Percentiles rank a stretch among this genome's conserved stretches.
Evolutionary conservation across 306 rosid genomes (phyloP).

Genomic region (Inga leiocalycina): DNA sequence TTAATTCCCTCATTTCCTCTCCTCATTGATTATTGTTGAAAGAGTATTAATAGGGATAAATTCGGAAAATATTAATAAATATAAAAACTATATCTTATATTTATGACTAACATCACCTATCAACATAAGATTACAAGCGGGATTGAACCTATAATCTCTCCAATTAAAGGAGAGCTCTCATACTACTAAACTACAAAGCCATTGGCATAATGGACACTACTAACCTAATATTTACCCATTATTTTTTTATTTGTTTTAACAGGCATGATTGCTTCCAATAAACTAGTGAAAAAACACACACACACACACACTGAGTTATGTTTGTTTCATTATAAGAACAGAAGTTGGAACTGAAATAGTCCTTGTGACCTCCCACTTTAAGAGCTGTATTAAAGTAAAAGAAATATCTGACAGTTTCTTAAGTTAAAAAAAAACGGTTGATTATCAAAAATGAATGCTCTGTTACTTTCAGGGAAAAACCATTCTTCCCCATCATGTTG

Average conservation of each 20-base stretch:
- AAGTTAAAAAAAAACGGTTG: not conserved
- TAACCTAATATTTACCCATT: not conserved
- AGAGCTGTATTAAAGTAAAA: slow-evolving; percentile 51
- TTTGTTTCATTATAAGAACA: slow-evolving; percentile 35
- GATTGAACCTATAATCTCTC: not conserved
- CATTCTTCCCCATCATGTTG: slow-evolving; percentile 42
- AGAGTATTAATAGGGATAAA: too few relatives aligned
- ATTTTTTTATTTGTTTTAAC: not conserved
- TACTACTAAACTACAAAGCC: too few relatives aligned
- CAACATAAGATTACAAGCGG: too few relatives aligned
- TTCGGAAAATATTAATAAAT: too few relatives aligned
- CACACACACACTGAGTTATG: too few relatives aligned
- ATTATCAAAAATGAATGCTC: slow-evolving; percentile 21
- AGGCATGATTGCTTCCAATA: not conserved
- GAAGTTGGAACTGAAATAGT: slow-evolving; percentile 22
- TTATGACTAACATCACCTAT: too few relatives aligned
- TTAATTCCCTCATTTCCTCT: too few relatives aligned
- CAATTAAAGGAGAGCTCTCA: not conserved
- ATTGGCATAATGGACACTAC: not conserved
- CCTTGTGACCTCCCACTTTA: slow-evolving; percentile 43
- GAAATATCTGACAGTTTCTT: slow-evolving; percentile 39
- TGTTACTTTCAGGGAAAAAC: slow-evolving; percentile 42
- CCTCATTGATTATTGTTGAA: too few relatives aligned
- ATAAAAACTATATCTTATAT: too few relatives aligned
- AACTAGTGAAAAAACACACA: not conserved